phyloP scores from a whole-genome alignment of 345 rosid genomes.

The Streptanthus diversifolius region DNA sequence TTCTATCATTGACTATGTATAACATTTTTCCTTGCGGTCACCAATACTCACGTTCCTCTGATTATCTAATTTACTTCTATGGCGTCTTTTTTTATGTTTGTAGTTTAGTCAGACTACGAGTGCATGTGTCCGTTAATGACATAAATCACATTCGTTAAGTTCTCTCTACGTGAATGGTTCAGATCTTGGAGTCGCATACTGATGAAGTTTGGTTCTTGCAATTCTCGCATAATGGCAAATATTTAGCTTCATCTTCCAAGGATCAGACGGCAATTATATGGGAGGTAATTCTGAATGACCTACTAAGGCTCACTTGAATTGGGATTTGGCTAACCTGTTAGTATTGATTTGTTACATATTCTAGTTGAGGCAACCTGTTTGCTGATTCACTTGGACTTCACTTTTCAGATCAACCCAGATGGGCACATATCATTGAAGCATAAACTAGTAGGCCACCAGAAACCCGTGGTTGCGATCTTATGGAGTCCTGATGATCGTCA shows the following conservation, averaged over 20 bases:
- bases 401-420: constrained; percentile 42
- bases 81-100: constrained; percentile 25
- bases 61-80: constrained; percentile 10
- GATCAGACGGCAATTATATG: constrained; percentile 60
- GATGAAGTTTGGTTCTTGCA: constrained; percentile 79
- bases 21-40: background rate
- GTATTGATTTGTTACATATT: constrained; percentile 6
- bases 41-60: background rate
- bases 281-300: constrained; percentile 50
- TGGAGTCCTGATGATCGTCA: constrained; percentile 67
- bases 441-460: constrained; percentile 49
- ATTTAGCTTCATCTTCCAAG: constrained; percentile 66
- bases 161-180: constrained; percentile 40
- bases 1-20: constrained; percentile 14
- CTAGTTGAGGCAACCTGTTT: background rate
- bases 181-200: constrained; percentile 59
- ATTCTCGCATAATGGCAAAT: constrained; percentile 68
- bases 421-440: constrained; percentile 50
- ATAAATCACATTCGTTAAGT: constrained; percentile 26
- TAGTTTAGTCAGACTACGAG: constrained; percentile 25
- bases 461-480: constrained; percentile 49
- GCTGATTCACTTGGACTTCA: constrained; percentile 11
- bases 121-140: constrained; percentile 32
- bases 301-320: background rate
- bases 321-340: background rate